A percentile compares a stretch with the other conserved stretches of the same genome.
Evolutionary conservation across 2,329 filamentous ascomycete species (phyloP).

Genomic region (Massarina eburnea): DNA sequence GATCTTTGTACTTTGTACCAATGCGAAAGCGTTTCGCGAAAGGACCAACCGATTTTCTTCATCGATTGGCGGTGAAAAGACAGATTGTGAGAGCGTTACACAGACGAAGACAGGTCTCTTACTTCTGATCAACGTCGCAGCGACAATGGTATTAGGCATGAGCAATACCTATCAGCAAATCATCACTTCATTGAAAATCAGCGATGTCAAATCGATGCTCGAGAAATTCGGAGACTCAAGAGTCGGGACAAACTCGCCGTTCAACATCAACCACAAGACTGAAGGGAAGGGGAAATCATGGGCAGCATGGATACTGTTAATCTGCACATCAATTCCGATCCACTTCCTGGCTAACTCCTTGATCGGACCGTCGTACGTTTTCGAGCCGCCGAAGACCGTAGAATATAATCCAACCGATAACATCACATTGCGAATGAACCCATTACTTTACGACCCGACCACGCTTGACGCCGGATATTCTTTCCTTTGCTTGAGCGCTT

Average conservation of each 20-base stretch:
- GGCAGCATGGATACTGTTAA: conserved; percentile 30
- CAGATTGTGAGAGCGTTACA: conserved; percentile 20
- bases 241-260: conserved; percentile 37
- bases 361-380: conserved; percentile 25
- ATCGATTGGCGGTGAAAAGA: conserved; percentile 21
- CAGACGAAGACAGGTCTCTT: conserved; percentile 24
- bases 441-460: neutral
- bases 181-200: conserved; percentile 26
- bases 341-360: conserved; percentile 36
- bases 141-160: conserved; percentile 35
- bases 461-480: conserved; percentile 1
- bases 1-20: conserved; percentile 20
- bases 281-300: conserved; percentile 23
- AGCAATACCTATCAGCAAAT: conserved; percentile 39
- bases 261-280: conserved; percentile 33
- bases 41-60: conserved; percentile 24
- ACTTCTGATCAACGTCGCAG: conserved; percentile 31
- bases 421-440: neutral
- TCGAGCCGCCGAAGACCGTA: conserved; percentile 13
- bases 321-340: conserved; percentile 26
- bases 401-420: conserved; percentile 12
- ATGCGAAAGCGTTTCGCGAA: conserved; percentile 13
- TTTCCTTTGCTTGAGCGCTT: conserved; percentile 27
- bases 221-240: conserved; percentile 32
- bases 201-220: conserved; percentile 27